These are phyloP conservation scores for Fusarium sp. DNA, from an alignment of 2,329 filamentous ascomycete species.

Conservation along the genomic window DNA sequence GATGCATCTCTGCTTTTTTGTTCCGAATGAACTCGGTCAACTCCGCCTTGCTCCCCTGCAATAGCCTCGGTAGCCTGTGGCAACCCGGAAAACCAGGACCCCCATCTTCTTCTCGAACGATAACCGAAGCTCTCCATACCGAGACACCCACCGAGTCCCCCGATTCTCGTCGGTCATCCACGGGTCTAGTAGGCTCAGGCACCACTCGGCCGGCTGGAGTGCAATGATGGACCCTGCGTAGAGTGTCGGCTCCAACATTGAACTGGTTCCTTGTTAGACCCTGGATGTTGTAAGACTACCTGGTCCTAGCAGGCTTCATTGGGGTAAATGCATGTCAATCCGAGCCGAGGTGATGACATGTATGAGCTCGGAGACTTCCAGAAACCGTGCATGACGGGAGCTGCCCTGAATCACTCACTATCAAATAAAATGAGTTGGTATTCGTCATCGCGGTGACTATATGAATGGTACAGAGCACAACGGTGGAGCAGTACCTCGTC, in stretches of 20 bases:
- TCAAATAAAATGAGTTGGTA: not conserved
- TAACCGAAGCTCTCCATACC: slow-evolving; percentile 4
- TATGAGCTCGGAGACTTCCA: not conserved
- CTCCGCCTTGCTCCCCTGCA: not conserved
- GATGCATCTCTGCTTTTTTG: slow-evolving; percentile 3
- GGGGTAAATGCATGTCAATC: not conserved
- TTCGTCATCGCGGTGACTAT: slow-evolving; percentile 14
- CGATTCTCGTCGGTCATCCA: not conserved
- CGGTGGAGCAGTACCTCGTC: not conserved
- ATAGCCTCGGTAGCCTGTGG: slow-evolving; percentile 1
- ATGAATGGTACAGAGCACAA: slow-evolving; percentile 21
- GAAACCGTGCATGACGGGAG: not conserved
- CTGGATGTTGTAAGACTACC: not conserved
- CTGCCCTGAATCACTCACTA: not conserved
- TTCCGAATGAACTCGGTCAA: not conserved
- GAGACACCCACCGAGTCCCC: slow-evolving; percentile 9
- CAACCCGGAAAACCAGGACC: slow-evolving; percentile 9
- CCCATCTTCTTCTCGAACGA: slow-evolving; percentile 22
- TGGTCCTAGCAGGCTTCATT: not conserved
- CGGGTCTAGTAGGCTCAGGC: not conserved
- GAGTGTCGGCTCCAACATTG: not conserved
- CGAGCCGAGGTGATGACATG: not conserved
- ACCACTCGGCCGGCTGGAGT: not conserved
- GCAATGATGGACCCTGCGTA: not conserved
- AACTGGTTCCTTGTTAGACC: not conserved